Base-by-base conservation (phyloP, 1,284 basidiomycete species). In the Filobasidium uniguttulatum region DNA sequence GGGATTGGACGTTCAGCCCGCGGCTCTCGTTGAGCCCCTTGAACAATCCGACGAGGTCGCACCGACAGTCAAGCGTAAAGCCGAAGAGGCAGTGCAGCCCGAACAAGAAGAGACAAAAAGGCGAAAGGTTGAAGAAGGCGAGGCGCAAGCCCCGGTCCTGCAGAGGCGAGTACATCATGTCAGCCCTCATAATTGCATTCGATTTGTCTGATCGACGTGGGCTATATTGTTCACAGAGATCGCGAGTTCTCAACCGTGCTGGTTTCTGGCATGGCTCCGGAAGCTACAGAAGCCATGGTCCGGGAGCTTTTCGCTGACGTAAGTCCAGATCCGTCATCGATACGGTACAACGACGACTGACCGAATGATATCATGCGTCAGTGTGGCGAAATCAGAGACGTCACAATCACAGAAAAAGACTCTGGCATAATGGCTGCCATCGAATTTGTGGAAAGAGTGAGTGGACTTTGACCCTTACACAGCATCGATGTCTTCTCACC, bases 211-310 rank as follows among this genome's bases (percentile, higher is more conserved):
- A n/a, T n/a, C n/a, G n/a, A n/a, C n/a, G n/a, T n/a, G n/a, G n/a
- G n/a, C n/a, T n/a, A n/a, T n/a, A n/a, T n/a, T 44, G 7, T 53
- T 6, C 7, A 1, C 58, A 90, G 93, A 54, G 94, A 99, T 69
- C 86, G 94, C 45, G 94, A 99, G 70, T 84, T 94, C 59, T 79
- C 80, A 30, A 94, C 89, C 0, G 81, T 98, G 12, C 87, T 98
- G 50, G 83, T 96, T 8, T 77, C 82, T 0, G 78, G 83, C 26
- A 72, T 97, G 19, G 78, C 80, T 0, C 40, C 66, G 1, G 74
- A 73, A 31, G 74, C 77, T 2, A 76, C 74, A 0, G 83, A 93
- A 54, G 74, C 75, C 1, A 85, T 88, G 29, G 67, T 99, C 14
- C 70, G 64, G 12, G 65, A 70, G 1, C 71, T 97, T 3, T 93